Evolutionary conservation across 805 yeast species (phyloP), one percentile per base, ranked within the genome.

Genomic region (Metschnikowia reukaufii): DNA sequence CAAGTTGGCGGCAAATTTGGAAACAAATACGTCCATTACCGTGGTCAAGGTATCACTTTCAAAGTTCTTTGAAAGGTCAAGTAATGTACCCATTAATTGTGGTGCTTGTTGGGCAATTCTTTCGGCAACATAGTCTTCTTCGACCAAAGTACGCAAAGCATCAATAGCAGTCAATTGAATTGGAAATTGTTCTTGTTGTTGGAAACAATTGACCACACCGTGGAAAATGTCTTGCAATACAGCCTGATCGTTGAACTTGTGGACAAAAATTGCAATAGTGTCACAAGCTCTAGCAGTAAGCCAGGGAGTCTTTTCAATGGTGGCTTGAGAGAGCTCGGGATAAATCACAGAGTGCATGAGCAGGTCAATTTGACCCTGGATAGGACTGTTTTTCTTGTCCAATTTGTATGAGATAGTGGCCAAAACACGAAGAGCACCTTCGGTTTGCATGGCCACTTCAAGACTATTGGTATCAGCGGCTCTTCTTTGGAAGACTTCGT

Each of bases 161-260:
- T 77, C 82, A 9, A 78, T 76, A 10, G 80, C 75, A 19, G 79
- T 77, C 42, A 78, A 63, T 57, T 74, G 74, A 36, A 79, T 58
- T 1, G 83, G 81, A 43, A 78, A 67, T 20, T 78, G 78, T 12
- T 65, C 71, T 21, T 70, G 66, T 19, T 55, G 59, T 58, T 64
- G 72, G 59, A 72, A 72, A 52, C 77, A 72, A 25, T 48, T 50
- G 33, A 67, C 68, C n/a, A 73, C 62, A 4, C 69, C 75, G 43
- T 65, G 69, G 61, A 72, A 72, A 16, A 73, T 64, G 35, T 71
- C 70, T 52, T 69, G 67, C 47, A 72, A 64, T 3, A 68, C 63
- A 36, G 58, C 53, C 29, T 60, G 62, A 49, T 72, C 73, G 16
- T 55, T 50, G 52, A 67, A 73, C 29, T 61, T 62, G 50, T 70